Evolutionary conservation across 2,329 filamentous ascomycete species (phyloP), one percentile per base, ranked within the genome.

Genomic region (Ophiostoma sp.): DNA sequence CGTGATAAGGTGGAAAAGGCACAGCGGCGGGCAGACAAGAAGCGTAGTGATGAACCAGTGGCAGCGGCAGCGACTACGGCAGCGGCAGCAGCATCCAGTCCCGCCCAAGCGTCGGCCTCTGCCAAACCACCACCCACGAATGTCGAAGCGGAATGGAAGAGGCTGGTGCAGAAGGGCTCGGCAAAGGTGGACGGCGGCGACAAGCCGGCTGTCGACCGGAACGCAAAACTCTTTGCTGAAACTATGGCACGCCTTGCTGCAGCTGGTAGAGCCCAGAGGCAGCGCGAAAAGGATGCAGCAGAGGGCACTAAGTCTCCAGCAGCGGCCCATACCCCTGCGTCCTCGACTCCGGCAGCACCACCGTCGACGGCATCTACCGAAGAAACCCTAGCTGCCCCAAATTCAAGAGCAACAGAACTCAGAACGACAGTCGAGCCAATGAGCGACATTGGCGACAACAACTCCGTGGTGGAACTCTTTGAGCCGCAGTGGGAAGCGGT

Each of bases 1-100:
- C 75, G 76, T 45, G 80, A 81, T 68, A 78, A 79, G 71, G 77
- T 77, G 52, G 80, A 79, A 74, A 65, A 65, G 14, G 64, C 45
- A n/a, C n/a, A 42, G 64, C 44, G 44, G 44, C 45, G 44, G 27
- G 45, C 44, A 36, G 49, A 66, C 5, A 55, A 66, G 52, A 40
- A 66, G 79, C 44, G 18, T 44, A 38, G 5, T n/a, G 16, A 38
- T 76, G 18, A 77, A 77, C 71, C 80, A 14, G 5, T 64, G 3
- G 55, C 60, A 41, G 8, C 58, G 5, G 14, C 55, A 16, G 52
- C 62, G n/a, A 8, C 66, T 38, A 38, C 36, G 64, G 7, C 14
- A n/a, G 9, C 58, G 6, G 7, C 38, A 16, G 5, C 16, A 44
- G 38, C 38, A 8, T 41, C 58, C 12, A 18, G 16, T 2, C 3